Percentiles rank a stretch among this genome's conserved stretches.
Evolutionary conservation across 192 early-diverging fungal species (phyloP).

Genomic region (Gryganskiella cystojenkinii): DNA sequence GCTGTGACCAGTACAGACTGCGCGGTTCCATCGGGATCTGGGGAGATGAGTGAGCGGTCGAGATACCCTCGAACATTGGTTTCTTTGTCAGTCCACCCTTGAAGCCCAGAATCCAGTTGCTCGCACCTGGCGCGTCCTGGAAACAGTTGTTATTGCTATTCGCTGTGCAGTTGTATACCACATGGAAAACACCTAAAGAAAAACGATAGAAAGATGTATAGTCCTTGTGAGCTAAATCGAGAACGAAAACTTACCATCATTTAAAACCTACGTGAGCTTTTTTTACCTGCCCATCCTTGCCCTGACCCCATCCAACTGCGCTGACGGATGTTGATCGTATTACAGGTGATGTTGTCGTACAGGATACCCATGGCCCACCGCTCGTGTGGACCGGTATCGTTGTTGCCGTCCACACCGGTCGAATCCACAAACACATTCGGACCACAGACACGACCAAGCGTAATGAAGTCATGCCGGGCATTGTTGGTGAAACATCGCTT

Average conservation of each 20-base stretch:
- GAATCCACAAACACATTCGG: conserved; percentile 48
- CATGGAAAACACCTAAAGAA: conserved; percentile 37
- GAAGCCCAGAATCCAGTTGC: conserved; percentile 41
- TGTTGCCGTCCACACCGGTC: conserved; percentile 39
- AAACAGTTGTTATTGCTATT: conserved; percentile 26
- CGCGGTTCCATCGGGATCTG: conserved; percentile 13
- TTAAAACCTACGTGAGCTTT: not conserved
- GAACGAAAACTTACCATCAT: not conserved
- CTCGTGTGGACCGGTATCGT: conserved; percentile 47
- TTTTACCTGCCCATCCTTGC: conserved; percentile 47
- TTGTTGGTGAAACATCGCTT: conserved; percentile 45
- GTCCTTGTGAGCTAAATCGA: not conserved
- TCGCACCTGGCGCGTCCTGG: conserved; percentile 35
- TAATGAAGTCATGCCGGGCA: conserved; percentile 47
- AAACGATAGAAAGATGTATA: not conserved
- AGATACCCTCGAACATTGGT: conserved; percentile 20
- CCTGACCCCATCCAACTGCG: conserved; percentile 50
- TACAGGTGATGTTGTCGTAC: conserved; percentile 45
- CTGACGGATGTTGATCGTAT: conserved; percentile 32
- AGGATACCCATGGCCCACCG: conserved; percentile 47
- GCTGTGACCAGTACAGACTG: conserved; percentile 44
- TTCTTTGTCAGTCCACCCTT: conserved; percentile 7
- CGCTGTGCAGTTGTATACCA: conserved; percentile 37
- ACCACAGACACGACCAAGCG: conserved; percentile 42
- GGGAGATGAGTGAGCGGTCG: not conserved